Base-by-base conservation (phyloP, 2,329 filamentous ascomycete genomes). In the Claviceps quebecensis region DNA sequence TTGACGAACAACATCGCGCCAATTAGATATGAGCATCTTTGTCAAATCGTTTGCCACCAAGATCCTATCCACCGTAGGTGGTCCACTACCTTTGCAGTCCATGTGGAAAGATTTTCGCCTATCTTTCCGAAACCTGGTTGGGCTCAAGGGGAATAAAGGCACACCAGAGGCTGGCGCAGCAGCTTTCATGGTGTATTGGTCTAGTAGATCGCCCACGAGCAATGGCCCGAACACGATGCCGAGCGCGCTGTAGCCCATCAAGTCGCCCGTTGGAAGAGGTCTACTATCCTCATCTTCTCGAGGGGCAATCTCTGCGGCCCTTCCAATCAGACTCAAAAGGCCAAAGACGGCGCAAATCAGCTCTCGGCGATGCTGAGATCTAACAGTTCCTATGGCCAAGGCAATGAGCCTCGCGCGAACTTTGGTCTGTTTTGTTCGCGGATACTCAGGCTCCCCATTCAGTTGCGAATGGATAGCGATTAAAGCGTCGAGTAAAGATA, bases 281-380 rank as follows among this genome's bases (percentile, higher is more conserved):
- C 69, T 67, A 5, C 77, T 75, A 11, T 67, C 64, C 17, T 70
- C 69, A 54, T 80, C 74, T 59, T 80, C 74, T 26, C 73, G 68
- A 4, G 72, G 70, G 0, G 72, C 65, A 37, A 67, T 70, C 59
- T 84, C 77, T 2, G 80, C 77, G 4, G 72, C 67, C 26, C 76
- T 69, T 2, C 80, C 81, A 51, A 86, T 72, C 39, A 83, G 68
- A 49, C 75, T 79, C 11, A 85, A 67, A 13, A 86, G 67, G 0
- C 81, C 83, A 60, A 86, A 81, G 0, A 86, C 80, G 5, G 80
- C 77, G 55, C 78, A 84, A 44, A 86, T 80, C 3, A 86, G 66
- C 46, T 84, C 78, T 23, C 81, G 71, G 43, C 79, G 74, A 54
- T 77, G 78, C 50, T 73, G 73, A 0, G 80, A 83, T 51, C 70